Base-by-base conservation (phyloP, 257 asterid species). In the Lithospermum erythrorhizon region DNA sequence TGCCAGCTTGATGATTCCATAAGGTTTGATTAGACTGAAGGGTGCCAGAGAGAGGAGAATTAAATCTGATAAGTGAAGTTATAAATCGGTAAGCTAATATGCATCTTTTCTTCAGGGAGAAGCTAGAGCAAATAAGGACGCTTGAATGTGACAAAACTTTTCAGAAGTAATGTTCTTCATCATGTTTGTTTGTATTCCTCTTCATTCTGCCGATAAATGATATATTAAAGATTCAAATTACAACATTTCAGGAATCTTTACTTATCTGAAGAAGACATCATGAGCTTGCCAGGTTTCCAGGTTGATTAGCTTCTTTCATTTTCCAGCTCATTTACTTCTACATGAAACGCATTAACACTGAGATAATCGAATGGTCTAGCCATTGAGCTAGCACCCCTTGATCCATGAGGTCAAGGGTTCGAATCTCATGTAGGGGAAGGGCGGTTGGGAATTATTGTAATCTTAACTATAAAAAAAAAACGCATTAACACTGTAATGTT, bases 221-320 rank as follows among this genome's bases (percentile, higher is more conserved):
- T 59, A 73, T 69, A 55, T 65, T 62, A 66, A 48, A 23, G 29
- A 30, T 19, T 64, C 48, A 59, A 54, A 55, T 64, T 68, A 60
- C 62, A 58, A 58, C 62, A 58, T 41, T 72, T 66, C 76, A 89
- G 97, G 94, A 75, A 81, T 53, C 83, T 84, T 58, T 82, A 74
- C 69, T 64, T 89, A 74, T 77, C 87, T 0, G 77, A 76, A 76
- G 87, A 84, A 29, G 97, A 81, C 70, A 79, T 89, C 66, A 78
- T 63, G 81, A 84, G 79, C 67, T 63, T 84, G 71, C 97, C 91
- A 22, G 24, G 64, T 32, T 70, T 86, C 66, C 79, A 54, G 87
- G 95, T 86, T 74, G 53, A 82, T 71, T 55, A 61, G 52, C 65
- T 62, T 14, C 41, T 27, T 30, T 16, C 22, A 35, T 62, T 59